A percentile compares a stretch with the other conserved stretches of the same genome.
Evolutionary conservation across 495 filamentous ascomycete genomes (phyloP).

Genomic region (Neurospora cerealis): DNA sequence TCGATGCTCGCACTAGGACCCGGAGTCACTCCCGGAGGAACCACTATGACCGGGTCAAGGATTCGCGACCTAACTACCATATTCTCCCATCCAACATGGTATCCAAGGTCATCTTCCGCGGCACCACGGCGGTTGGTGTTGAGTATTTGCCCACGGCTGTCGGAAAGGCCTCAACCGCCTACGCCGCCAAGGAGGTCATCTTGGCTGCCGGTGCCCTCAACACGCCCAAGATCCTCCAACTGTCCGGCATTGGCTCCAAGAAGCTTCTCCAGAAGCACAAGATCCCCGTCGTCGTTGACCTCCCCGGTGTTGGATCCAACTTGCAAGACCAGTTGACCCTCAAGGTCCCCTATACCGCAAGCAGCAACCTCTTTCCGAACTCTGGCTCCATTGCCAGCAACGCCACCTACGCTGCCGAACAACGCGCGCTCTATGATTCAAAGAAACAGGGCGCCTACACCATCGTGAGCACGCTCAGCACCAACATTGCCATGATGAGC

Average conservation of each 20-base stretch:
- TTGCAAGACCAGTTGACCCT: slow-evolving; percentile 38
- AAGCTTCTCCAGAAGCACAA: slow-evolving; percentile 52
- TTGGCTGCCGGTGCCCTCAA: slow-evolving; percentile 47
- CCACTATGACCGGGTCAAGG: slow-evolving; percentile 26
- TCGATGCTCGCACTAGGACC: slow-evolving; percentile 29
- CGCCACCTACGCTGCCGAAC: slow-evolving; percentile 33
- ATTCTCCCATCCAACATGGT: slow-evolving; percentile 35
- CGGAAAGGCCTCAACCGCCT: slow-evolving; percentile 10
- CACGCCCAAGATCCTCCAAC: slow-evolving; percentile 51
- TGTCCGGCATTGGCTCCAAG: slow-evolving; percentile 65
- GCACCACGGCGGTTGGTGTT: slow-evolving; percentile 22
- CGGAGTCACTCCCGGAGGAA: slow-evolving; percentile 28
- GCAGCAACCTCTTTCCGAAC: slow-evolving; percentile 19
- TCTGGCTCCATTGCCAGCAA: slow-evolving; percentile 24
- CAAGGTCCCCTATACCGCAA: slow-evolving; percentile 17
- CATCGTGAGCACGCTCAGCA: slow-evolving; percentile 22
- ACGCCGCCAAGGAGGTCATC: slow-evolving; percentile 43
- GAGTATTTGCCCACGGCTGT: slow-evolving; percentile 15
- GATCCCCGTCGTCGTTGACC: slow-evolving; percentile 59
- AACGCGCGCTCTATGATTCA: slow-evolving; percentile 31
- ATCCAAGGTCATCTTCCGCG: slow-evolving; percentile 33
- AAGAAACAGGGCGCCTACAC: slow-evolving; percentile 22
- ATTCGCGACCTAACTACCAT: slow-evolving; percentile 33
- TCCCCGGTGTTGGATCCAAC: slow-evolving; percentile 69
- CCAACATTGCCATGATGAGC: slow-evolving; percentile 25